These are phyloP conservation scores for Noccaea bulbosa DNA, from an alignment of 345 rosid genomes.

Conservation along the genomic window DNA sequence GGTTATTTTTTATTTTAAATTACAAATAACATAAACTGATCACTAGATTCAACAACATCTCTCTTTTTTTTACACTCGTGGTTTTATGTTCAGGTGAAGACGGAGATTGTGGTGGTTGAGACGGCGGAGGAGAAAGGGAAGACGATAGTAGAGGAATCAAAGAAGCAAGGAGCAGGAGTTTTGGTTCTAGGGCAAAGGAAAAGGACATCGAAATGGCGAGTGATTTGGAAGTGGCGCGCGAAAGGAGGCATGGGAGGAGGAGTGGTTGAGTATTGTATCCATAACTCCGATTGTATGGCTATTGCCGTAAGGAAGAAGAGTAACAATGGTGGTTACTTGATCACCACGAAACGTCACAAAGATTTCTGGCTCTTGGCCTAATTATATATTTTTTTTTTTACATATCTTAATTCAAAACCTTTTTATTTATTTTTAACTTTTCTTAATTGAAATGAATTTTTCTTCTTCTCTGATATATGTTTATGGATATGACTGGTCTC, in stretches of 20 bases:
- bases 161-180: constrained; percentile 66
- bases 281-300: constrained; percentile 91
- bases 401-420: background rate
- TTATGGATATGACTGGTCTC: constrained; percentile 4
- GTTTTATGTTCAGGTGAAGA: constrained; percentile 52
- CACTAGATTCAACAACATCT: background rate
- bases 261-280: constrained; percentile 85
- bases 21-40: background rate
- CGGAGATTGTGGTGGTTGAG: constrained; percentile 69
- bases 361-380: constrained; percentile 99
- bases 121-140: constrained; percentile 89
- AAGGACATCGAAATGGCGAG: constrained; percentile 74
- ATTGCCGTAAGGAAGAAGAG: constrained; percentile 89
- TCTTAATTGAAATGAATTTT: constrained; percentile 1
- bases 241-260: constrained; percentile 46
- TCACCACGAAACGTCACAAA: constrained; percentile 94
- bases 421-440: background rate
- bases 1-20: background rate
- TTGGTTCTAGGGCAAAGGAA: constrained; percentile 83
- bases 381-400: background rate
- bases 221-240: constrained; percentile 76
- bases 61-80: background rate
- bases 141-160: constrained; percentile 84
- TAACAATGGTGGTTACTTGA: constrained; percentile 92
- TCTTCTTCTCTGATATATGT: background rate